phyloP scores from a whole-genome alignment of 225 moss, liverwort and hornwort genomes.

The Pleurozium schreberi region DNA sequence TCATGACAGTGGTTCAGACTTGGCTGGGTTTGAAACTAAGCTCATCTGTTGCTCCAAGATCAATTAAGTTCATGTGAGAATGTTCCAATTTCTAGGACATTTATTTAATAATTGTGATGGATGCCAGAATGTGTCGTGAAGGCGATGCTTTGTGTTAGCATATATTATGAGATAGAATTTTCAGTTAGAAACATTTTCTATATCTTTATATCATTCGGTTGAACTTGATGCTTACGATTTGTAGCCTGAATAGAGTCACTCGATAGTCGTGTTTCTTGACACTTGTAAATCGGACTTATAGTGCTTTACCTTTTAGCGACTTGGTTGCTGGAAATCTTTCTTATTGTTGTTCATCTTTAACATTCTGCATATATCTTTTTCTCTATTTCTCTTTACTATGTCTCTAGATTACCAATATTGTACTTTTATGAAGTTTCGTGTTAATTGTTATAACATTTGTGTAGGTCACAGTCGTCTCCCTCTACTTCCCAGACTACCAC shows the following conservation, averaged over 20 bases:
- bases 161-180: neutral
- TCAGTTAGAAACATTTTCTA: neutral
- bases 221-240: neutral
- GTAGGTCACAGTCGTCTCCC: conserved; percentile 36
- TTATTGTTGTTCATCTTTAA: neutral
- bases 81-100: neutral
- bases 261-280: neutral
- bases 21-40: conserved; percentile 44
- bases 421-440: neutral
- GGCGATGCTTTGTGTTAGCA: neutral
- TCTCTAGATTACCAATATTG: neutral
- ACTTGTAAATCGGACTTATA: neutral
- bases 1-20: conserved; percentile 54
- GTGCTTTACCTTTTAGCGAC: neutral
- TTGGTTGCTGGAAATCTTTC: neutral
- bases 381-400: neutral
- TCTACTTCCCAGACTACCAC: conserved; percentile 10
- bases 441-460: neutral
- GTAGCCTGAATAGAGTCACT: neutral
- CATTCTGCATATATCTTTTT: neutral
- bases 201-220: neutral
- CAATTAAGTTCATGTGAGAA: neutral
- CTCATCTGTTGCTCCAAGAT: conserved; percentile 37
- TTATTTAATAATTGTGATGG: neutral
- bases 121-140: neutral